Conservation (phyloP, 73 alveolate species). For the Blepharisma japonicum region DNA sequence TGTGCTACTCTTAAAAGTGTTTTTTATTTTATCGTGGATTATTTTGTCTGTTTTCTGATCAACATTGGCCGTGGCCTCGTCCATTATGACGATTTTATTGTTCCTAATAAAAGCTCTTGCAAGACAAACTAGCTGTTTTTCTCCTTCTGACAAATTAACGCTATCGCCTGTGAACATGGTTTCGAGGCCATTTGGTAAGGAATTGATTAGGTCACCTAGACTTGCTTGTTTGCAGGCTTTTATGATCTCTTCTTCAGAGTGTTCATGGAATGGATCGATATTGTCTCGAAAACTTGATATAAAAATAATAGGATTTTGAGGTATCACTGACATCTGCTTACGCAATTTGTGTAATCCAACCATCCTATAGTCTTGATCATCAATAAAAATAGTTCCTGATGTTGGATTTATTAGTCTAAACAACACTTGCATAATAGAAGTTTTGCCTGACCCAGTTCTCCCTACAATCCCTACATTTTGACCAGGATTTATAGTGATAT, state of each 20-base stretch:
- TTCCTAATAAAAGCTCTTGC: constrained; percentile 55
- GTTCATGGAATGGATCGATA: constrained; percentile 67
- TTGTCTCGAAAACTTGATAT: constrained; percentile 67
- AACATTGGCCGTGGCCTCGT: constrained; percentile 69
- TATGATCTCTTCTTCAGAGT: constrained; percentile 36
- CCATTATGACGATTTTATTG: constrained; percentile 50
- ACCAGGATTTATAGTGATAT: constrained; percentile 64
- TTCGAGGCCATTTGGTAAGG: constrained; percentile 27
- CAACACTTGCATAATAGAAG: constrained; percentile 74
- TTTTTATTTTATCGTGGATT: constrained; percentile 44
- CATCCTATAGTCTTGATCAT: constrained; percentile 56
- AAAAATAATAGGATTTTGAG: constrained; percentile 73
- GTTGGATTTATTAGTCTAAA: constrained; percentile 33
- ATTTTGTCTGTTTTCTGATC: constrained; percentile 56
- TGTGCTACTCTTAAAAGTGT: constrained; percentile 44
- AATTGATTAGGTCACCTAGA: background rate
- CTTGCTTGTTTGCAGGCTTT: constrained; percentile 30
- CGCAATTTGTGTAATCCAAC: constrained; percentile 59
- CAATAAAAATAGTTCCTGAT: constrained; percentile 48
- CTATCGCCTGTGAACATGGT: constrained; percentile 34
- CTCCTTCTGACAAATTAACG: constrained; percentile 51
- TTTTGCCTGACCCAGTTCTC: constrained; percentile 96
- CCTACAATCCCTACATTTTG: constrained; percentile 91
- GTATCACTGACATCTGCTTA: constrained; percentile 60
- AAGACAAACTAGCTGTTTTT: constrained; percentile 56